Evolutionary conservation across 345 rosid genomes (phyloP), one percentile per base, ranked within the genome.

Genomic region (Gossypioides kirkii): DNA sequence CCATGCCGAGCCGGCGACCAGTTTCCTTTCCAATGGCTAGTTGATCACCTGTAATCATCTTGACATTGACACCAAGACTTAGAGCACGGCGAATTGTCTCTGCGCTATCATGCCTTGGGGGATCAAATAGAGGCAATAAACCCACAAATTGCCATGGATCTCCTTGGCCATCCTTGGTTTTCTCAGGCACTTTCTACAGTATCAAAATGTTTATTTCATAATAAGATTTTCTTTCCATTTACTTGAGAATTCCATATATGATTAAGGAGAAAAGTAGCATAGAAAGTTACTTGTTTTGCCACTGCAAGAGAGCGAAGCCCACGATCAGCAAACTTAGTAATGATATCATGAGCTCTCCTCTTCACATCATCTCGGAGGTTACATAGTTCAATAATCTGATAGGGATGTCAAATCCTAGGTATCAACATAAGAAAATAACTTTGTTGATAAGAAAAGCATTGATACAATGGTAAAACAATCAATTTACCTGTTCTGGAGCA

Each of bases 41-140:
- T 72, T 89, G 94, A 70, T 89, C 94, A 58, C 91, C 94, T 8
- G 94, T 87, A 60, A 89, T 89, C 94, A 89, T 89, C 90, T 89
- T 89, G 38, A 89, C 94, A 67, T 87, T 89, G 52, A 89, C 94
- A 41, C 94, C 94, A 1, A 89, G 91, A 75, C 78, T 45, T 13
- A 89, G 91, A 16, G 94, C 94, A n/a, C 88, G 84, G 16, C 79
- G 80, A 71, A 89, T 89, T 58, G 91, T 89, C 82, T 87, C 94
- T 47, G 90, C 94, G 73, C 94, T 89, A 74, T 89, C 94, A 76
- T 89, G 94, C 76, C 94, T 84, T 18, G 94, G 94, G 62, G 94
- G 94, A 81, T 89, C 94, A 61, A 89, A 89, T 38, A 89, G 86
- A 71, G 94, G 91, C 71, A 89, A 81, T 32, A 89, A 82, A 61